A percentile compares a stretch with the other conserved stretches of the same genome.
These are phyloP conservation scores for Solanum ossicruentum DNA, from an alignment of 257 asterid genomes.

Conservation along the genomic window DNA sequence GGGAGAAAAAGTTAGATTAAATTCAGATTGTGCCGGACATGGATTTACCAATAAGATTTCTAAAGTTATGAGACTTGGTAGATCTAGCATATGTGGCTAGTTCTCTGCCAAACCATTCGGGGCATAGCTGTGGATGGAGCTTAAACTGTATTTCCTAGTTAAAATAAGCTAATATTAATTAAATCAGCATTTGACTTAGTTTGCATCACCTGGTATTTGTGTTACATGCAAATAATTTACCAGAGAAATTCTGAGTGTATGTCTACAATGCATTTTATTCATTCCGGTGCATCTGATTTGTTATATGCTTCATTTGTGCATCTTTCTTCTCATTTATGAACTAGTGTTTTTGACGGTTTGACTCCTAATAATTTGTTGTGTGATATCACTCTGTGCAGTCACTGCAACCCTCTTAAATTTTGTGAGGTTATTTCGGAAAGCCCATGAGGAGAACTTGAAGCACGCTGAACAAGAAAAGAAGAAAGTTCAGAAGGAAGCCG, in stretches of 20 bases:
- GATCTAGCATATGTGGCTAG: not conserved
- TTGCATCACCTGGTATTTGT: not conserved
- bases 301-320: not conserved
- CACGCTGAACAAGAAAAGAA: slow-evolving; percentile 72
- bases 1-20: not conserved
- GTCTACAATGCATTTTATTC: not conserved
- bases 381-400: slow-evolving; percentile 32
- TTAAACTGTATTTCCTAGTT: not conserved
- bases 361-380: not conserved
- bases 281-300: not conserved
- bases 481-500: slow-evolving; percentile 71
- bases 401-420: slow-evolving; percentile 60
- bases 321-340: not conserved
- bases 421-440: slow-evolving; percentile 57
- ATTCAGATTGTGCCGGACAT: not conserved
- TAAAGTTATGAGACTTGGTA: not conserved
- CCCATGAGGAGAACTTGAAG: slow-evolving; percentile 58
- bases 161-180: not conserved
- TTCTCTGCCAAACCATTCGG: not conserved
- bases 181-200: not conserved
- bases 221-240: not conserved
- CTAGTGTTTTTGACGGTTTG: not conserved
- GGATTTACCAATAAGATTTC: not conserved
- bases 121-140: not conserved
- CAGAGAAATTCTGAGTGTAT: not conserved